Base-by-base conservation (phyloP, 1,139 yeast genomes). In the Candida tetrigidarum region DNA sequence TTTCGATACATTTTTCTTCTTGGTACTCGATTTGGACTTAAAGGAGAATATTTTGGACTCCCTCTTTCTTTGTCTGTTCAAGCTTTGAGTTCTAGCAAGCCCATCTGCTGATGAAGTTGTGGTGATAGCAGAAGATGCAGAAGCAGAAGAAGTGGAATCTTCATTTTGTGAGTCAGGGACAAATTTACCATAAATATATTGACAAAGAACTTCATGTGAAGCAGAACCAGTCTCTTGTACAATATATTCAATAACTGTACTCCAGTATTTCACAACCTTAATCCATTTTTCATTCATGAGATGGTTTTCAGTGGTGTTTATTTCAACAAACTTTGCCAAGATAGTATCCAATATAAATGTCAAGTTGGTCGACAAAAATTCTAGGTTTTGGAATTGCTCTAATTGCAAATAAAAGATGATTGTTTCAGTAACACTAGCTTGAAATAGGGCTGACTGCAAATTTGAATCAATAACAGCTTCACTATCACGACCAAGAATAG, bases 311-410 rank as follows among this genome's bases (percentile, higher is more conserved):
- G 34, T 41, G 27, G 37, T 26, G 4, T 49, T 46, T 38, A 67
- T 42, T 3, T 58, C 65, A 16, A 61, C 60, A 48, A 74, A 72
- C 45, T 67, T 70, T 27, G 46, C 47, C 25, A 75, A 59, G 3
- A 72, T 59, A 2, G 48, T 41, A 39, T 71, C 75, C 25, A 75
- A 49, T 27, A 74, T 64, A 2, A 34, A 41, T 1, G 59, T 50
- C 28, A 73, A 50, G 37, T 67, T 69, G 3, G 48, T 37, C 0
- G 76, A 55, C 33, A 74, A 59, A 44, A 54, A 74, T 23, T 72
- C 77, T 0, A 67, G 57, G 44, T 70, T 65, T 50, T 74, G 78
- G 44, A 73, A 69, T 50, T 69, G 76, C 50, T 72, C 75, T 25
- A 75, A 58, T 52, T 74, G 79, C 30, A 71, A 54, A 51, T 70